Conservation (phyloP, 2,329 filamentous ascomycete species). For the Amylocarpus encephaloides region DNA sequence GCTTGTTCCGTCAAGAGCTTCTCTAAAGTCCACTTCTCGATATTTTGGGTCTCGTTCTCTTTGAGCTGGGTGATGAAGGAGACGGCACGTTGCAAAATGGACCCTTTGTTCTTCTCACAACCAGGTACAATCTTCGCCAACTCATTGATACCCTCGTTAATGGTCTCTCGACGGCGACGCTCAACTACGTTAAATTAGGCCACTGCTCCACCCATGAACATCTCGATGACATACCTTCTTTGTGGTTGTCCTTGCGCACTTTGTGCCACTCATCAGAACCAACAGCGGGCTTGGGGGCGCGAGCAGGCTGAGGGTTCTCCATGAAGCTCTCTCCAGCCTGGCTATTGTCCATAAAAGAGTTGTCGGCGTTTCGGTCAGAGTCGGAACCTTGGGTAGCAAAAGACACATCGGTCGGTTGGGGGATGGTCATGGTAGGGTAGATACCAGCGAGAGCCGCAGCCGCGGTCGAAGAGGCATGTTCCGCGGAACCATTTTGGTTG, state of each 20-base stretch:
- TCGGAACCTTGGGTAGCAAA: conserved; percentile 41
- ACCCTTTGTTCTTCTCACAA: conserved; percentile 98
- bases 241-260: conserved; percentile 94
- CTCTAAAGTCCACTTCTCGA: conserved; percentile 88
- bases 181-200: conserved; percentile 59
- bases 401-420: conserved; percentile 47
- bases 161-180: conserved; percentile 90
- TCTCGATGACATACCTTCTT: conserved; percentile 66
- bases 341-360: conserved; percentile 36
- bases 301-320: conserved; percentile 35
- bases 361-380: conserved; percentile 31
- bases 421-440: conserved; percentile 48
- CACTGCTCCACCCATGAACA: not conserved
- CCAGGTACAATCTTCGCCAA: conserved; percentile 95
- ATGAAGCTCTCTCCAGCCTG: conserved; percentile 31
- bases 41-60: conserved; percentile 88
- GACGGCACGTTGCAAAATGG: conserved; percentile 87
- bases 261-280: conserved; percentile 98
- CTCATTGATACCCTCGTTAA: conserved; percentile 98
- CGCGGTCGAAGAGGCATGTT: conserved; percentile 50
- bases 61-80: conserved; percentile 92
- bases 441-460: conserved; percentile 40
- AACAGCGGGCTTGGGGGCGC: conserved; percentile 69
- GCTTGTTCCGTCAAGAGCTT: conserved; percentile 87
- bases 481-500: conserved; percentile 47